Evolutionary conservation across 345 rosid species (phyloP), one percentile per base, ranked within the genome.

Genomic region (Syzygium aqueum): DNA sequence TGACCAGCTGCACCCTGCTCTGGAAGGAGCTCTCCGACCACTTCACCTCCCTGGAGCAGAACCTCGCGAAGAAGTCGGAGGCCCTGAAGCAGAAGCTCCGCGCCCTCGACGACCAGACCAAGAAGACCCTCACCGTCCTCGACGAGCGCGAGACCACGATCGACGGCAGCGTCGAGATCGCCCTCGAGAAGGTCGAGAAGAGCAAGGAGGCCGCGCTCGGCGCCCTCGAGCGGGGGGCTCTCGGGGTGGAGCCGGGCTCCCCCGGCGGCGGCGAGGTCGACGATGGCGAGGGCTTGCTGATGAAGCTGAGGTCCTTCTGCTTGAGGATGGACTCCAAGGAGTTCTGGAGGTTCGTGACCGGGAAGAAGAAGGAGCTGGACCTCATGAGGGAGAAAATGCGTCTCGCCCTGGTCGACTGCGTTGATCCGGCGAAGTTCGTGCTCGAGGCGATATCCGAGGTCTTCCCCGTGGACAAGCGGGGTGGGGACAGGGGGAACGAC

Each of bases 11-110:
- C 89, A 96, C 98, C 52, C 98, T 97, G 50, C 94, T 97, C 51
- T 97, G 99, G 99, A 94, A 95, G 86, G 99, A 97, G 89, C 99
- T 97, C 86, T 97, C 99, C 37, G 99, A 97, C 89, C 99, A 96
- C 93, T 95, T 97, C 92, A 93, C 95, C 53, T 92, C 98, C 16
- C 89, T 97, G 5, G 99, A 97, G 86, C 96, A 94, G 87, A 91
- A 95, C 63, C 91, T 97, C 73, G 90, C 92, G 91, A 94, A 92
- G 90, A 96, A 95, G 84, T 96, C 99, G 4, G 98, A 97, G 84
- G 96, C 95, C n/a, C 88, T 97, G 51, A 94, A 91, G 91, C 92
- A 84, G 86, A 97, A 95, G 93, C 91, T 97, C 86, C 95, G 94
- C 56, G 84, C 93, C 61, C 92, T 97, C 11, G 99, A 97, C 84